Evolutionary conservation across 2,329 filamentous ascomycete genomes (phyloP), one percentile per base, ranked within the genome.

Genomic region (Rugonectria rugulosa): DNA sequence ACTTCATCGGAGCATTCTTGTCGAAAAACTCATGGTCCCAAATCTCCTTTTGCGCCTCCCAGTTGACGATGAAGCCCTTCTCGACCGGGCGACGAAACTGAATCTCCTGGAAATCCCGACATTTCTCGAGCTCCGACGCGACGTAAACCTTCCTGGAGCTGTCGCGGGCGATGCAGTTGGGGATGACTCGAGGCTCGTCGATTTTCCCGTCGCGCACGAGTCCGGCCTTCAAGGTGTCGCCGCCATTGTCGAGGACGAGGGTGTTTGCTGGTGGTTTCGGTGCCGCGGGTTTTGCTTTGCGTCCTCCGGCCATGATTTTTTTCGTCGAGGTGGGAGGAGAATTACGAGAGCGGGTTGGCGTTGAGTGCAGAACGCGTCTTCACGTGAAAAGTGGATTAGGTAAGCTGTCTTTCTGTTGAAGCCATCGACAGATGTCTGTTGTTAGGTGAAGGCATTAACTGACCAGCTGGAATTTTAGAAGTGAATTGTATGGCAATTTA

Each of bases 41-140:
- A 46, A 99, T 91, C 69, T 95, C 93, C 74, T 91, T 94, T 77
- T 99, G 86, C 1, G 90, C 88, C 74, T 99, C 95, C 95, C 95
- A 99, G 70, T 94, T 97, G 58, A 98, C 93, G 44, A 98, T 81
- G 70, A 91, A 98, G 7, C 95, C 95, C 74, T 93, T 96, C 74
- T 99, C 95, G 1, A 98, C 90, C 0, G 95, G 95, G 0, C 94
- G 82, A 1, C 94, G 85, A 68, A 97, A 97, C 8, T 86, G 83
- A 17, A 96, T 86, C 72, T 97, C 94, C 62, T 92, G 92, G 77
- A 92, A 97, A 70, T 99, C 94, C 61, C 83, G 88, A 73, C 94
- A 96, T 54, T 86, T 82, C 8, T 88, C 84, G 2, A 97, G 78
- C 63, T 96, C 89, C 1, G 90, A 87, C 12, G 86, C 93, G 57